Base-by-base conservation (phyloP, 2,329 filamentous ascomycete genomes). In the Colletotrichum sp. region DNA sequence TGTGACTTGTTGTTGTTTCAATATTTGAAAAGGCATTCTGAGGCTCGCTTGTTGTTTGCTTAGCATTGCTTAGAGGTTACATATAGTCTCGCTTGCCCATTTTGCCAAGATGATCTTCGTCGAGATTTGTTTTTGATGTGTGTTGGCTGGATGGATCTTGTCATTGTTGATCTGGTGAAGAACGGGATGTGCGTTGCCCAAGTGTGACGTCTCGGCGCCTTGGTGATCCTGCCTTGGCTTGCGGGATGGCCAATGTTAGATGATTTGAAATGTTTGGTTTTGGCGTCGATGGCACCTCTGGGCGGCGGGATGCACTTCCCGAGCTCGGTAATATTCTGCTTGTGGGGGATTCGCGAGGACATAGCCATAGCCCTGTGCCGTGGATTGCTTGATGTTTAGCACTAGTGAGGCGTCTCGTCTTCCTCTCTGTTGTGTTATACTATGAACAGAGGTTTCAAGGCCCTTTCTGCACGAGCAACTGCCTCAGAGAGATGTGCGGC, bases 401-500 rank as follows among this genome's bases (percentile, higher is more conserved):
- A 32, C 10, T n/a, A 13, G 12, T 34, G 32, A 34, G 32, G 32
- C 2, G 6, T 34, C 32, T 34, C 32, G 32, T 34, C 13, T 21
- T n/a, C n/a, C 39, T 49, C 44, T 49, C 18, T 5, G 44, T 49
- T 3, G 18, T 49, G 44, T 21, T 10, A 21, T 12, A 49, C 39
- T n/a, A 6, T n/a, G 39, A 49, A 5, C 3, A n/a, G 18, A n/a
- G 0, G n/a, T 21, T 49, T 2, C 16, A 3, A 3, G 39, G 39
- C 2, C n/a, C 18, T 26, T 49, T 21, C 18, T n/a, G n/a, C 6
- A 2, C 8, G n/a, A 49, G 2, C 5, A 0, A 21, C 10, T 49
- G 18, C 0, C 44, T 21, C 44, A 0, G 5, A 12, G 44, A 0
- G 1, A 44, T 0, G 36, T 10, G 8, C 1, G 16, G 36, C 36